Evolutionary conservation across 2,329 filamentous ascomycete species (phyloP), one percentile per base, ranked within the genome.

Genomic region (Penicillium paneum): DNA sequence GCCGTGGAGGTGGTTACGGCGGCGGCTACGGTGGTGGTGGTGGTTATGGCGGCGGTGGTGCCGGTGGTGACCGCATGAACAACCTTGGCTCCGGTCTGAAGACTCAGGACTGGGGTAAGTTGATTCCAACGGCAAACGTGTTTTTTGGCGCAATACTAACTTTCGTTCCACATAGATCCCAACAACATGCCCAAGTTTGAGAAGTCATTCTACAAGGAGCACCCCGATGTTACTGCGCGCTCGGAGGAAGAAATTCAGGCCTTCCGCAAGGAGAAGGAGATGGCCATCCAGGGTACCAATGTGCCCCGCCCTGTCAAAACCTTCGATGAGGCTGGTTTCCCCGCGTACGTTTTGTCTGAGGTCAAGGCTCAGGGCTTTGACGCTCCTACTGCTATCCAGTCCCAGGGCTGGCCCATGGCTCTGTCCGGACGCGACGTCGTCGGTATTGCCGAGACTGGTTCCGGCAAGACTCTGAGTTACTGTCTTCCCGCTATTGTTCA

Each of bases 191-290:
- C 94, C 67, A 97, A 97, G 77, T 99, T 99, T 78, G 94, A 99
- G 74, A 99, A 99, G 79, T 92, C 90, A 8, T 99, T 99, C 80
- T 99, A 99, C 84, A 96, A 97, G 81, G 94, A 97, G 78, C 87
- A 94, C 71, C 82, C 87, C 31, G 84, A 85, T 56, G 93, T 99
- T 57, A 77, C 85, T 58, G 80, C 76, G 67, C 90, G 94, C 69
- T 86, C 90, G 12, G 74, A 83, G 39, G 83, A 84, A 53, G 93
- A 97, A 60, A 89, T 99, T 54, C 88, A 92, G 28, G 89, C 86
- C 52, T 99, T 96, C 82, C 89, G 94, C 71, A 85, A 84, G 70
- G 85, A 90, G 70, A 86, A 94, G 69, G 82, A 90, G 69, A 97
- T 99, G 76, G 83, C 91, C 42, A 82, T 97, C 52, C 81, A 88